Base-by-base conservation (phyloP, 257 asterid genomes). In the Penstemon davidsonii region DNA sequence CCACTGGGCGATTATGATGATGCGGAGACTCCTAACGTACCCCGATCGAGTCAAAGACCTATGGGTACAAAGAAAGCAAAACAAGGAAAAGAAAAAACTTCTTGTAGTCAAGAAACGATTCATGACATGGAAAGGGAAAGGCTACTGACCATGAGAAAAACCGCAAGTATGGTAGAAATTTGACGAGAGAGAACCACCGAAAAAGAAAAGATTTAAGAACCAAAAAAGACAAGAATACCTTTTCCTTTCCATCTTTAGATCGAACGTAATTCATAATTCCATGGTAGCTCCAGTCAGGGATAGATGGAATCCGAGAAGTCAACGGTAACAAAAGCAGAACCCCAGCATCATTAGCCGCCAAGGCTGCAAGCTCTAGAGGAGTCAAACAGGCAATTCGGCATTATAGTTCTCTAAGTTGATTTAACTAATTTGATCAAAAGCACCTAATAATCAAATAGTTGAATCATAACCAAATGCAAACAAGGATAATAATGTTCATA, bases 271-370 rank as follows among this genome's bases (percentile, higher is more conserved):
- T 36, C 73, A 58, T 68, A 54, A 79, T 25, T 69, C 73, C 80
- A 7, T 9, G 25, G n/a, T 71, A 12, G 53, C 67, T 75, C 80
- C 83, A 75, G 49, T 57, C 69, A 3, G 78, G 73, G 55, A 56
- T 33, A 49, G 50, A 42, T 49, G 68, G 7, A 43, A 74, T 67
- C 11, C 47, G 59, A 62, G 78, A 38, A 63, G 80, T 75, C 54
- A 43, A 9, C 4, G 75, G 78, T 25, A 79, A 63, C 43, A 75
- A 64, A 55, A 68, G 50, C 58, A 18, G 25, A 8, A 60, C 33
- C 18, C 47, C 45, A 0, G 39, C 66, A 60, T 4, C 54, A 51
- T 60, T 25, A 8, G 43, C 37, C 6, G 13, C 50, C 67, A 69
- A 47, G 13, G 68, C 74, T 38, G 60, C 74, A 49, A 7, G 3